Evolutionary conservation across 129 eudicot species (phyloP).

Genomic region (Lonicera japonica): DNA sequence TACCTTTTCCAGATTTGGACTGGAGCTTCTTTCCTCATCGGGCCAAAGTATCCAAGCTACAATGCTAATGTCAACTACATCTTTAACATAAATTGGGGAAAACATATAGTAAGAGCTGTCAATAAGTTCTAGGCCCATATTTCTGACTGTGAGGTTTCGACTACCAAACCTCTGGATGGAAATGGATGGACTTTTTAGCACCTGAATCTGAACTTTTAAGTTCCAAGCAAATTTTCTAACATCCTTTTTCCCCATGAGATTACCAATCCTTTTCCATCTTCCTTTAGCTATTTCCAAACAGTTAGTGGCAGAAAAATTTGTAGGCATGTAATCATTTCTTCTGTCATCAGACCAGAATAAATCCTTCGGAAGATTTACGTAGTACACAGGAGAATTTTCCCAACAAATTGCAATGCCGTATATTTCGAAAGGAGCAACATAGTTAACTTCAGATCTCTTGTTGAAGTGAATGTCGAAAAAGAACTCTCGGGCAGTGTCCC

Average conservation of each 20-base stretch:
- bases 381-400: constrained; percentile 85
- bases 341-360: constrained; percentile 40
- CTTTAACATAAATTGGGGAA: constrained; percentile 46
- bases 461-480: constrained; percentile 76
- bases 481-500: constrained; percentile 55
- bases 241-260: constrained; percentile 54
- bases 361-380: constrained; percentile 71
- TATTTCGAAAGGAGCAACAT: constrained; percentile 61
- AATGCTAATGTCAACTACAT: constrained; percentile 58
- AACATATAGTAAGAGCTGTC: constrained; percentile 54
- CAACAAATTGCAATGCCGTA: constrained; percentile 88
- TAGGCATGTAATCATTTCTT: constrained; percentile 12
- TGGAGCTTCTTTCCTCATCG: constrained; percentile 88
- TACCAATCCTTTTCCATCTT: constrained; percentile 67
- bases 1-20: constrained; percentile 95
- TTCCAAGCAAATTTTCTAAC: constrained; percentile 73
- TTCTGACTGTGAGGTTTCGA: constrained; percentile 34
- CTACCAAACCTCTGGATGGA: constrained; percentile 60
- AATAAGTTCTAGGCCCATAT: constrained; percentile 51
- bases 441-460: constrained; percentile 58
- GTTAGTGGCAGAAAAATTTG: constrained; percentile 4
- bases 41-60: constrained; percentile 96
- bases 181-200: constrained; percentile 68
- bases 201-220: constrained; percentile 80
- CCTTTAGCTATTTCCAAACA: constrained; percentile 45